phyloP scores from a whole-genome alignment of 2,329 filamentous ascomycete species.

The Hawksworthiomyces lignivorus region DNA sequence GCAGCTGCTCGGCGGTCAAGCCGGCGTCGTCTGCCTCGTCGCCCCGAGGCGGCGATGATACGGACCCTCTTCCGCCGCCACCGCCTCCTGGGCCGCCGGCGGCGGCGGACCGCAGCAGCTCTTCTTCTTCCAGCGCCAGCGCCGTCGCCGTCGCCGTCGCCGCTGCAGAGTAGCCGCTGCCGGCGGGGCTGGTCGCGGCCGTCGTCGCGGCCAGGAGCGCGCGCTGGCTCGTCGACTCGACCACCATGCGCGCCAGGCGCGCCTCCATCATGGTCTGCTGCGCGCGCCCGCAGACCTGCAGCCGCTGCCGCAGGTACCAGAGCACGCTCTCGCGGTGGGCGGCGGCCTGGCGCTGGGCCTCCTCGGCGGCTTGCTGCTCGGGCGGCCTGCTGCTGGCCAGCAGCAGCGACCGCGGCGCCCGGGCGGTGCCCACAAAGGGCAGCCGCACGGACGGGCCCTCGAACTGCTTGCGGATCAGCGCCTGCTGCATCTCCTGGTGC shows the following conservation, averaged over 20 bases:
- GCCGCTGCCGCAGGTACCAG: constrained; percentile 67
- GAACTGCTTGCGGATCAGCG: constrained; percentile 64
- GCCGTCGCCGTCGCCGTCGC: neutral
- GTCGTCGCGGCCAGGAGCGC: constrained; percentile 1
- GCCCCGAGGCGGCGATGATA: neutral
- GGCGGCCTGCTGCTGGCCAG: constrained; percentile 32
- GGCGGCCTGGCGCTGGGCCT: constrained; percentile 55
- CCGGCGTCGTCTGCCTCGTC: constrained; percentile 31
- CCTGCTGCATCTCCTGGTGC: constrained; percentile 66
- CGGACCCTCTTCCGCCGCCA: constrained; percentile 8
- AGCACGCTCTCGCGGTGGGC: constrained; percentile 75
- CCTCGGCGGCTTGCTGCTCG: constrained; percentile 68
- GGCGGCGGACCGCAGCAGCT: neutral
- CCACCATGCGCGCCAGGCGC: constrained; percentile 72
- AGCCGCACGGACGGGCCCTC: constrained; percentile 20
- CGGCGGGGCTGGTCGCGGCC: neutral
- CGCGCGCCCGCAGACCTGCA: constrained; percentile 68
- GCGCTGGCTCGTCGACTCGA: constrained; percentile 49
- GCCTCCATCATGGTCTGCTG: constrained; percentile 94
- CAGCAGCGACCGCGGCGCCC: neutral
- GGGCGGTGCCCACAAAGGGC: neutral
- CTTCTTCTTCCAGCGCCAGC: constrained; percentile 2
- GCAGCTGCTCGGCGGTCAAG: constrained; percentile 76
- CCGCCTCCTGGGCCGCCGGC: neutral
- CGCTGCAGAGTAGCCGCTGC: neutral